These are phyloP conservation scores for Fusarium ramigenum DNA, from an alignment of 2,329 filamentous ascomycete species.

Conservation along the genomic window DNA sequence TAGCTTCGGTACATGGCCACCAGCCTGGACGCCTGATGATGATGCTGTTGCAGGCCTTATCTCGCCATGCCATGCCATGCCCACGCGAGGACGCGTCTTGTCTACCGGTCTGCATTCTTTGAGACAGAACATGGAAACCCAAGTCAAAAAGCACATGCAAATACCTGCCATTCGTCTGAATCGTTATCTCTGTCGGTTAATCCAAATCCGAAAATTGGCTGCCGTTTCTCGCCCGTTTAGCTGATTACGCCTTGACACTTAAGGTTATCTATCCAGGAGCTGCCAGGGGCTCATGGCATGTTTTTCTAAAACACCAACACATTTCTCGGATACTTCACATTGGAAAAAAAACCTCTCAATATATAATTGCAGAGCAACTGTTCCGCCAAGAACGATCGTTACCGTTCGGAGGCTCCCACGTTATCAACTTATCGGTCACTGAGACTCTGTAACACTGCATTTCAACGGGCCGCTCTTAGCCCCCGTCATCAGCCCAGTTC, in stretches of 20 bases:
- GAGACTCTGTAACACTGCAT: constrained; percentile 21
- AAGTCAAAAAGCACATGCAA: constrained; percentile 10
- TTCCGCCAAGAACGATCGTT: background rate
- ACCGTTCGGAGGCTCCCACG: background rate
- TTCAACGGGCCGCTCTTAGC: constrained; percentile 27
- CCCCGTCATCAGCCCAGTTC: constrained; percentile 23
- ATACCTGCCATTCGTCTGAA: constrained; percentile 3
- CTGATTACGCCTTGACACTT: constrained; percentile 2
- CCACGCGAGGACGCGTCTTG: constrained; percentile 3
- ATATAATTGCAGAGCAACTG: background rate
- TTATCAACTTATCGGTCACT: constrained; percentile 15
- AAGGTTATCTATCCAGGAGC: background rate
- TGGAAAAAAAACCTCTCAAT: background rate
- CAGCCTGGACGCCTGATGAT: constrained; percentile 12
- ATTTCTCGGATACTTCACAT: background rate
- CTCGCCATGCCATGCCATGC: constrained; percentile 33
- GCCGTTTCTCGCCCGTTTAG: constrained; percentile 13
- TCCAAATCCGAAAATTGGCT: constrained; percentile 1
- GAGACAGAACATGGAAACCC: constrained; percentile 16
- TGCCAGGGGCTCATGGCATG: constrained; percentile 2
- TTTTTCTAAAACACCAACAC: background rate
- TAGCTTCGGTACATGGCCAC: constrained; percentile 27
- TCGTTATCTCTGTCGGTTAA: constrained; percentile 20
- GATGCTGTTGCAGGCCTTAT: constrained; percentile 35
- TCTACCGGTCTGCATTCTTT: constrained; percentile 11